phyloP scores from a whole-genome alignment of 345 rosid genomes.

The Euphorbia pulcherrima region DNA sequence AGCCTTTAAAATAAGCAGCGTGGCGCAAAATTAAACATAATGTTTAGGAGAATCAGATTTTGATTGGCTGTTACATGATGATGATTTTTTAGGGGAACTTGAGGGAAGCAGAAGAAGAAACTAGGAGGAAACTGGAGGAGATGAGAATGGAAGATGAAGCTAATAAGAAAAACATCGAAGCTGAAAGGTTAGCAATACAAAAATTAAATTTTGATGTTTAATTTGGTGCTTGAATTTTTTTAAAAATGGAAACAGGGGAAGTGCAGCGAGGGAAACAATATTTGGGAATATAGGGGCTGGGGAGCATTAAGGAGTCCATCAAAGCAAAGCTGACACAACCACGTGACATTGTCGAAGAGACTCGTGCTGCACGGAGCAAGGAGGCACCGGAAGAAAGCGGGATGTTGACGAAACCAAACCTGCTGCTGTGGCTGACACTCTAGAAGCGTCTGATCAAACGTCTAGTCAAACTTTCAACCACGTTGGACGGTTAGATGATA shows the following conservation, averaged over 20 bases:
- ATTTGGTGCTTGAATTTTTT: too few relatives aligned
- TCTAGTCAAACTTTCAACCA: constrained; percentile 63
- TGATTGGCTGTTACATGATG: background rate
- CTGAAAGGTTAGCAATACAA: background rate
- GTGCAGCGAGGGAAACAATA: constrained; percentile 33
- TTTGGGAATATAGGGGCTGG: constrained; percentile 30
- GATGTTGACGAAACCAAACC: constrained; percentile 23
- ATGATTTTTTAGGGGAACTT: constrained; percentile 34
- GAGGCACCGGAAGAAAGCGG: constrained; percentile 23
- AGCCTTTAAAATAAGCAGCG: too few relatives aligned
- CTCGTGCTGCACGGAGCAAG: constrained; percentile 34
- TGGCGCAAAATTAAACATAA: too few relatives aligned
- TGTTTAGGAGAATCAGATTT: too few relatives aligned
- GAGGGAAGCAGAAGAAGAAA: constrained; percentile 43
- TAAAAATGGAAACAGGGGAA: constrained; percentile 39
- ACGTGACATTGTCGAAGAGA: constrained; percentile 30
- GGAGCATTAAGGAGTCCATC: constrained; percentile 32
- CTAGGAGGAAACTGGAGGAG: constrained; percentile 52
- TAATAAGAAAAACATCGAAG: background rate
- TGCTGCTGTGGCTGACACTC: constrained; percentile 21
- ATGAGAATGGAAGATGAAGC: constrained; percentile 39
- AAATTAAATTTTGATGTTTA: too few relatives aligned
- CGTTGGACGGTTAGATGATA: constrained; percentile 48
- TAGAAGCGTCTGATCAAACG: constrained; percentile 55
- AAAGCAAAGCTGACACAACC: constrained; percentile 43